phyloP scores from a whole-genome alignment of 2,329 filamentous ascomycete species.

The Exophiala alcalophila region DNA sequence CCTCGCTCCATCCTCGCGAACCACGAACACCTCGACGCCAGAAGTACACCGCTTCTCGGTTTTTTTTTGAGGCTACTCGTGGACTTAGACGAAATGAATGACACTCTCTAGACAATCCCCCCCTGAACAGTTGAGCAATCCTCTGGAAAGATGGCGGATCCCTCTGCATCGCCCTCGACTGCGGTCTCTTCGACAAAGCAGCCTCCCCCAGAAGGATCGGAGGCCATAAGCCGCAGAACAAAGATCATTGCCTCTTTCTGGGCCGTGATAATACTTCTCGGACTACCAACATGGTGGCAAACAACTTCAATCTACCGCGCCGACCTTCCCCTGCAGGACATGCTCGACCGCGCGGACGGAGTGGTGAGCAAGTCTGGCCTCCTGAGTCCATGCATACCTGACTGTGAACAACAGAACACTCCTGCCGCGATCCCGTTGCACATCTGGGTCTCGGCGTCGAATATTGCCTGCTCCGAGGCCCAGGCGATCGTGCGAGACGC shows the following conservation, averaged over 20 bases:
- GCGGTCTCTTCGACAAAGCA: slow-evolving; percentile 12
- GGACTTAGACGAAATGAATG: too few species aligned
- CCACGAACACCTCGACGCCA: too few species aligned
- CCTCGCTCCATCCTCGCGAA: too few species aligned
- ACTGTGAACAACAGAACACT: slow-evolving; percentile 61
- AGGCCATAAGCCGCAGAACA: slow-evolving; percentile 66
- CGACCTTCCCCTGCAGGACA: slow-evolving; percentile 73
- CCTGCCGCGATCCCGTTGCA: slow-evolving; percentile 82
- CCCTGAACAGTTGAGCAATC: neutral
- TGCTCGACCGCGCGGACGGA: slow-evolving; percentile 89
- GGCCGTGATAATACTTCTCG: slow-evolving; percentile 76
- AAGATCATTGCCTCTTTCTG: slow-evolving; percentile 85
- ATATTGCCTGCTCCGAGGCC: slow-evolving; percentile 64
- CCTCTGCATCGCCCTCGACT: neutral
- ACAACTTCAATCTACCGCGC: slow-evolving; percentile 92
- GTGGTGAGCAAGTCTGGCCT: slow-evolving; percentile 55
- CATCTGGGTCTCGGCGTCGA: slow-evolving; percentile 70
- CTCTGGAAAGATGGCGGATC: slow-evolving; percentile 9
- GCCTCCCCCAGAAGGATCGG: slow-evolving; percentile 74
- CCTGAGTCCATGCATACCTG: slow-evolving; percentile 6
- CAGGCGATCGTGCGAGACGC: slow-evolving; percentile 74
- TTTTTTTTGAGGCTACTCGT: too few species aligned
- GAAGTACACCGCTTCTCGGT: too few species aligned
- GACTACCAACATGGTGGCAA: slow-evolving; percentile 91
- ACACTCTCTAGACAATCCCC: neutral